Conservation (phyloP, 768 basidiomycete species). For the Tulasnella sp. region DNA sequence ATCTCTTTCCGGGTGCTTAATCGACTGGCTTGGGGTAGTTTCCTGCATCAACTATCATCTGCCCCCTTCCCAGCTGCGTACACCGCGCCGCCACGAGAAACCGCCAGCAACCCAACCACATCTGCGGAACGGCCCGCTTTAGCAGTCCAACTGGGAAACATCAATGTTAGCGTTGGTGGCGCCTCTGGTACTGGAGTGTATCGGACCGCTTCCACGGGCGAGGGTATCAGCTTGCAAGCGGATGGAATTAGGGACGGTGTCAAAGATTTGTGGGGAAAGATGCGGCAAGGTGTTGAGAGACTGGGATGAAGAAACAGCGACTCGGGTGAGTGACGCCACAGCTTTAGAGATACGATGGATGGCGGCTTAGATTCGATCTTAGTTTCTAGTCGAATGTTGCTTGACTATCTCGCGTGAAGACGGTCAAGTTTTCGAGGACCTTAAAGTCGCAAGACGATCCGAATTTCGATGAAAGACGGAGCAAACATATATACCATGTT, state of each 20-base stretch:
- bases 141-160: constrained; percentile 86
- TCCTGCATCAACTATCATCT: constrained; percentile 36
- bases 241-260: constrained; percentile 89
- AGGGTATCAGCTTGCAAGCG: constrained; percentile 65
- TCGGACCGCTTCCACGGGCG: constrained; percentile 57
- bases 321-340: neutral
- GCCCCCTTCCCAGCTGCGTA: constrained; percentile 46
- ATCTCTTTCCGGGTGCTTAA: neutral
- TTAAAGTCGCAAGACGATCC: neutral
- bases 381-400: neutral
- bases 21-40: neutral
- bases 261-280: constrained; percentile 79
- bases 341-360: neutral
- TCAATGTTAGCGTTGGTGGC: constrained; percentile 92
- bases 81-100: constrained; percentile 69
- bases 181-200: constrained; percentile 78
- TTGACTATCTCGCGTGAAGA: neutral
- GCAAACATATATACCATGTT: neutral
- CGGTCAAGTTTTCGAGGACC: too few species aligned
- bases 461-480: neutral
- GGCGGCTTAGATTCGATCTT: neutral
- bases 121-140: constrained; percentile 51
- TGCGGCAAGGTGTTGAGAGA: constrained; percentile 66
- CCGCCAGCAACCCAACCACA: constrained; percentile 33
- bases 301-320: neutral